phyloP scores from a whole-genome alignment of 2,329 filamentous ascomycete genomes.

The Tetracladium maxilliforme region DNA sequence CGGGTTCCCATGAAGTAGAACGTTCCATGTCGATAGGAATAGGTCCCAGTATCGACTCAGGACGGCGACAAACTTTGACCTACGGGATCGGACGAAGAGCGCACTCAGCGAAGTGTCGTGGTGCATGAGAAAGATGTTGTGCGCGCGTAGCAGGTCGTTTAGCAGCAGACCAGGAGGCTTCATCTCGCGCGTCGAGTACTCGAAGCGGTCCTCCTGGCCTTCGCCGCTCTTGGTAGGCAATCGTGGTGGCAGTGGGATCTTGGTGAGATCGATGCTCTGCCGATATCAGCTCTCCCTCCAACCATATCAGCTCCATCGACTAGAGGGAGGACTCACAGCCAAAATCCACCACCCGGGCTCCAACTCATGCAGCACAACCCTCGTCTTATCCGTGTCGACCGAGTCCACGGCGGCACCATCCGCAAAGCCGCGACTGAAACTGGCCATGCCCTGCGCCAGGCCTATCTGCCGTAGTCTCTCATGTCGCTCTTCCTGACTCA shows the following conservation, averaged over 20 bases:
- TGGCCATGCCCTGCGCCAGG: constrained; percentile 90
- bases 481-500: constrained; percentile 53
- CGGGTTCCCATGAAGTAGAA: constrained; percentile 82
- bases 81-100: constrained; percentile 49
- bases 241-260: constrained; percentile 45
- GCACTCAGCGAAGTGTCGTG: constrained; percentile 62
- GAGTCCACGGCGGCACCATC: constrained; percentile 62
- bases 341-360: constrained; percentile 93
- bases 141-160: constrained; percentile 68
- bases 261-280: constrained; percentile 70
- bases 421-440: constrained; percentile 81
- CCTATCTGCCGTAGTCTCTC: constrained; percentile 86
- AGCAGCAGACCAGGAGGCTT: constrained; percentile 67
- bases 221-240: constrained; percentile 16
- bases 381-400: constrained; percentile 81
- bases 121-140: constrained; percentile 75
- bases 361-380: constrained; percentile 74
- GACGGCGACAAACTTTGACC: constrained; percentile 55
- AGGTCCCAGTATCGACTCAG: constrained; percentile 72
- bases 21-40: constrained; percentile 64
- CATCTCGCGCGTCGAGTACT: constrained; percentile 85
- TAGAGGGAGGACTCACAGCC: constrained; percentile 49
- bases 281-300: no score
- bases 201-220: constrained; percentile 29
- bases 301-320: constrained; percentile 5